These are phyloP conservation scores for Typha latifolia DNA, from an alignment of 176 grass and related monocot species.

Conservation along the genomic window DNA sequence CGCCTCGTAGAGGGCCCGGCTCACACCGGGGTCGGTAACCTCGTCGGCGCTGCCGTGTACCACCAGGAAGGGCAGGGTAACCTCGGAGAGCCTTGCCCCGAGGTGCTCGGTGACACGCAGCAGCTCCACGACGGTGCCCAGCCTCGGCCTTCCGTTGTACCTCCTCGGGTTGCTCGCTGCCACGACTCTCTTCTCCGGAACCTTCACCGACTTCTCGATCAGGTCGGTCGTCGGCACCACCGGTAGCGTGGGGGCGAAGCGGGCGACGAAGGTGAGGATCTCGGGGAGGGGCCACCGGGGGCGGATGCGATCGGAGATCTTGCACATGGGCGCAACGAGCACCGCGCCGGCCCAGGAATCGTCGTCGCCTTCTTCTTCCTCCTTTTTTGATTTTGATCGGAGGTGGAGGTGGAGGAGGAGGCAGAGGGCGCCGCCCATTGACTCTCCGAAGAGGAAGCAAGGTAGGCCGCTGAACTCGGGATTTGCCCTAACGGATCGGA, in stretches of 20 bases:
- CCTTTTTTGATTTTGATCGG: no score
- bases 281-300: constrained; percentile 58
- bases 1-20: constrained; percentile 53
- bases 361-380: background rate
- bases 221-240: constrained; percentile 87
- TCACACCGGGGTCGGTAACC: constrained; percentile 74
- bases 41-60: constrained; percentile 88
- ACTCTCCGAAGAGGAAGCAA: constrained; percentile 79
- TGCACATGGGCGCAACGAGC: constrained; percentile 90
- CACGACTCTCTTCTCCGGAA: constrained; percentile 59
- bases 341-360: constrained; percentile 61
- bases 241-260: constrained; percentile 61
- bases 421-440: constrained; percentile 83
- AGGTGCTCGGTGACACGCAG: constrained; percentile 67
- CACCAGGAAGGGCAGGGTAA: constrained; percentile 85
- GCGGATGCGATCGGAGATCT: constrained; percentile 73
- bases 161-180: constrained; percentile 72
- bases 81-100: constrained; percentile 37
- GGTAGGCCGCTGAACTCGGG: constrained; percentile 29
- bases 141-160: constrained; percentile 58
- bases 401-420: constrained; percentile 62
- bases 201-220: constrained; percentile 76
- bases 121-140: constrained; percentile 77
- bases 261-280: constrained; percentile 57
- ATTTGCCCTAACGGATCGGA: constrained; percentile 32